Conservation (phyloP, 345 rosid species). For the Brassica napus region DNA sequence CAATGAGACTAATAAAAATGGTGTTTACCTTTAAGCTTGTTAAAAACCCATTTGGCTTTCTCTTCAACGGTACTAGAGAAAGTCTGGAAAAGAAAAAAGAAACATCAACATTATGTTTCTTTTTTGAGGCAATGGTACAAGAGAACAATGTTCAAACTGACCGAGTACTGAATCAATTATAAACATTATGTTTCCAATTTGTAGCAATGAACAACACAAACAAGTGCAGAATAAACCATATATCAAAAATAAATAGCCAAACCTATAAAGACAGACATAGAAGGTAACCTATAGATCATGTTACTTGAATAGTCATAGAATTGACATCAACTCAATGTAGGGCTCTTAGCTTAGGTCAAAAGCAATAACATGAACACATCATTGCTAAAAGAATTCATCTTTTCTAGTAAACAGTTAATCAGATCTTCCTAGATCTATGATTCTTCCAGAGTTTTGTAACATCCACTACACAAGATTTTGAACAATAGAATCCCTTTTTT, state of each 20-base stretch:
- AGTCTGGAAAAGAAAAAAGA: constrained; percentile 49
- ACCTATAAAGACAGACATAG: not conserved
- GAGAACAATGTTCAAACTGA: not conserved
- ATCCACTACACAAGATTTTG: constrained; percentile 1
- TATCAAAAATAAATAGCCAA: not conserved
- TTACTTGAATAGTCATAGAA: not conserved
- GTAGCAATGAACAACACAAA: not conserved
- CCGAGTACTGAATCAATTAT: not conserved
- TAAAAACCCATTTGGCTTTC: constrained; percentile 96
- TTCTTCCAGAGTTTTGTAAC: not conserved
- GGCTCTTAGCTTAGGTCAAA: not conserved
- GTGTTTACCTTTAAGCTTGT: constrained; percentile 82
- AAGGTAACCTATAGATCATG: not conserved
- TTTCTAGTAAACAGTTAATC: not conserved
- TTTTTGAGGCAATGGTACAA: not conserved
- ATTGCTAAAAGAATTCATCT: not conserved
- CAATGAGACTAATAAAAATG: not conserved
- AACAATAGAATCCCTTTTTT: constrained; percentile 2
- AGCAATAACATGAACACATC: not conserved
- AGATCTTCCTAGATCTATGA: not conserved
- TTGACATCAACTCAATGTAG: not conserved
- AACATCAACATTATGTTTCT: not conserved
- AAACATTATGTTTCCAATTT: not conserved
- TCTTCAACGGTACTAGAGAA: constrained; percentile 91
- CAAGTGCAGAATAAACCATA: not conserved